Conservation (phyloP, 257 asterid genomes). For the Phtheirospermum japonicum region DNA sequence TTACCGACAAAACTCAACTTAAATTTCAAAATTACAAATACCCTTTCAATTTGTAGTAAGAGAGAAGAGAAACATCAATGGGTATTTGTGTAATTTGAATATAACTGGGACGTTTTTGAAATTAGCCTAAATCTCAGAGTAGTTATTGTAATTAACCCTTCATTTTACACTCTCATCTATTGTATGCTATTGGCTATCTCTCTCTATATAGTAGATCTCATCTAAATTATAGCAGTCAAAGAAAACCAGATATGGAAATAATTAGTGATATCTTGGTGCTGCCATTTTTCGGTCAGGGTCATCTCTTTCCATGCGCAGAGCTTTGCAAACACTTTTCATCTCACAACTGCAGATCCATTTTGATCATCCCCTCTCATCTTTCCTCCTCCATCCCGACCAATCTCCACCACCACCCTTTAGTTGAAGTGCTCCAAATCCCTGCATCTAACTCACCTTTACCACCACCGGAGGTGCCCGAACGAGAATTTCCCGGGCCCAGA, state of each 20-base stretch:
- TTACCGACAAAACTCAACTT: too few relatives aligned
- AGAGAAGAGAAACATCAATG: too few relatives aligned
- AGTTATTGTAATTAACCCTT: too few relatives aligned
- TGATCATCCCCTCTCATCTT: slow-evolving; percentile 60
- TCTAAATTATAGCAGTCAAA: slow-evolving; percentile 12
- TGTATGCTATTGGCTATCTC: too few relatives aligned
- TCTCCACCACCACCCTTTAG: slow-evolving; percentile 30
- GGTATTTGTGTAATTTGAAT: too few relatives aligned
- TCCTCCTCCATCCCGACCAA: slow-evolving; percentile 55
- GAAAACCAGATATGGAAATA: slow-evolving; percentile 33
- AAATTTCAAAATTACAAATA: too few relatives aligned
- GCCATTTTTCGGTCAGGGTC: slow-evolving; percentile 86
- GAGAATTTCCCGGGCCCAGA: neutral
- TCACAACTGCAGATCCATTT: slow-evolving; percentile 37
- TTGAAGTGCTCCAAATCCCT: slow-evolving; percentile 34
- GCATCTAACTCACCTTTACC: slow-evolving; percentile 26
- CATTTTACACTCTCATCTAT: too few relatives aligned
- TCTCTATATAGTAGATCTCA: too few relatives aligned
- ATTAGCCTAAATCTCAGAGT: too few relatives aligned
- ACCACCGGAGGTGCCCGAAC: slow-evolving; percentile 8
- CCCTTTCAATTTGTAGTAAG: too few relatives aligned
- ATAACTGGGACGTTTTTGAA: too few relatives aligned
- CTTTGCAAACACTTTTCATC: slow-evolving; percentile 54
- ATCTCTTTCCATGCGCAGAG: slow-evolving; percentile 62
- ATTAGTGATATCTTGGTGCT: slow-evolving; percentile 52